These are phyloP conservation scores for Bryoglossum gracile DNA, from an alignment of 495 filamentous ascomycete genomes.

Conservation along the genomic window DNA sequence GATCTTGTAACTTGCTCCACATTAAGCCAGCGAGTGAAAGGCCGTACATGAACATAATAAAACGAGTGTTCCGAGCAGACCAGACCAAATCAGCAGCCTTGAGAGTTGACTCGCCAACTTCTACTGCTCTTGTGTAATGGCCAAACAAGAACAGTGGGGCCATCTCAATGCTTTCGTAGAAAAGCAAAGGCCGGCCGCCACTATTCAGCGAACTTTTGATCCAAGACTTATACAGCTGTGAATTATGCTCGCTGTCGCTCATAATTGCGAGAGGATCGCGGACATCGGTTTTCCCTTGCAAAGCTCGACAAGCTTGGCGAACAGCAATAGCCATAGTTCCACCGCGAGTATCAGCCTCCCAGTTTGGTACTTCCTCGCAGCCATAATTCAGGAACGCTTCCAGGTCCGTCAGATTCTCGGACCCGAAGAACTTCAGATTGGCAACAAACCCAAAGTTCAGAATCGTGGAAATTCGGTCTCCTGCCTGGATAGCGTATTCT, in stretches of 20 bases:
- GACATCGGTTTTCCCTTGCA: conserved; percentile 77
- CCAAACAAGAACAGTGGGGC: conserved; percentile 70
- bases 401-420: conserved; percentile 67
- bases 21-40: conserved; percentile 59
- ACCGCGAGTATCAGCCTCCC: conserved; percentile 70
- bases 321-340: conserved; percentile 65
- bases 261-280: conserved; percentile 51
- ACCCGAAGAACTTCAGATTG: conserved; percentile 61
- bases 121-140: conserved; percentile 60
- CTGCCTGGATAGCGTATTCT: conserved; percentile 62
- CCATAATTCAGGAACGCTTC: conserved; percentile 67
- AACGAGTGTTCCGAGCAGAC: conserved; percentile 62
- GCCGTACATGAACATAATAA: conserved; percentile 60
- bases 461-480: conserved; percentile 69
- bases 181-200: conserved; percentile 47
- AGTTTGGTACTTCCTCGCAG: conserved; percentile 68
- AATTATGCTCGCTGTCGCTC: conserved; percentile 63
- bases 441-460: conserved; percentile 67
- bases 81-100: conserved; percentile 55
- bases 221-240: conserved; percentile 55
- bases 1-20: conserved; percentile 48
- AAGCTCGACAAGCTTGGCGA: conserved; percentile 65
- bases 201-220: conserved; percentile 27
- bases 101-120: conserved; percentile 55
- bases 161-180: conserved; percentile 69